Evolutionary conservation across 1,284 basidiomycete genomes (phyloP), one percentile per base, ranked within the genome.

Genomic region (Amylostereum areolatum): DNA sequence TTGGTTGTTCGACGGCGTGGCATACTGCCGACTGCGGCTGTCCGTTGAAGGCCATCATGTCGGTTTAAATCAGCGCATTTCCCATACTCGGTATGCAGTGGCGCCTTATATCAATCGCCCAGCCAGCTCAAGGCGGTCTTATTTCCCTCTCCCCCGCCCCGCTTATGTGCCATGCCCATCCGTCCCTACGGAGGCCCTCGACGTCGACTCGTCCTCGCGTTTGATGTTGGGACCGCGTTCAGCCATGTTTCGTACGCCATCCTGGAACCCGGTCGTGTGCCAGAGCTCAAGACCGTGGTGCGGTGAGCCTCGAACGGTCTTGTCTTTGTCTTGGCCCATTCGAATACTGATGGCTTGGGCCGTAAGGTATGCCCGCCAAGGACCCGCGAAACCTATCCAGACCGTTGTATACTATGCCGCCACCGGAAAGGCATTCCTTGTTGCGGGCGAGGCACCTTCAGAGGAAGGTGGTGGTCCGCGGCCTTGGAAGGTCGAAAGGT

Each of bases 321-420:
- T 29, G n/a, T 8, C 25, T 27, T 27, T 8, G 28, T 28, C 41
- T 43, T 43, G 41, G 30, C 4, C 41, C 27, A 6, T 5, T 8
- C n/a, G 5, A 11, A 5, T 43, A 25, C 11, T 36, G 24, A 11
- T 33, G 33, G 30, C 27, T 30, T 43, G 24, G n/a, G n/a, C n/a
- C 9, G 10, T 24, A 48, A 50, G 50, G 12, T 51, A 47, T 44
- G 46, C 50, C n/a, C 46, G 50, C 9, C 50, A 51, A 31, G 45
- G 43, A 44, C 27, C 37, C 1, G 60, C 65, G 43, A 65, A 62
- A 2, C 70, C 69, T 47, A 65, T 71, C 8, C 67, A 66, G 7
- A 62, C 65, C 1, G 52, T 71, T 25, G 53, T 71, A 2, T 66
- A 63, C 45, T 71, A 71, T 45, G 63, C 66, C 43, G 42, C 49